Conservation (phyloP, 495 filamentous ascomycete species). For the Podospora tetraspora region DNA sequence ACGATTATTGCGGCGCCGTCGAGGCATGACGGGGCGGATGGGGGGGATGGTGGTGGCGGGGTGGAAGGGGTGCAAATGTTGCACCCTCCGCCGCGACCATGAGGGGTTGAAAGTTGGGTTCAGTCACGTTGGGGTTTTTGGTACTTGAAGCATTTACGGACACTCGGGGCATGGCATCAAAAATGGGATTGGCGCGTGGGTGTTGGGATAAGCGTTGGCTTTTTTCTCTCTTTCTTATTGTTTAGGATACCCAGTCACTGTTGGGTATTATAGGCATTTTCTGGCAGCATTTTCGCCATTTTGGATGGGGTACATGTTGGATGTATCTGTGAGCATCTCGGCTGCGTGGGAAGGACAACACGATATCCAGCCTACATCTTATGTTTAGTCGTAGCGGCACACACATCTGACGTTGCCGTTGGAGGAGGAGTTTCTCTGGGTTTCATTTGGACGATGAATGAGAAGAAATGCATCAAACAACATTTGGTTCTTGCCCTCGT, state of each 20-base stretch:
- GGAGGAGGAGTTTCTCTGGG: background rate
- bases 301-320: background rate
- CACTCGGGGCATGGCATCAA: background rate
- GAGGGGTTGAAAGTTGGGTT: too few relatives aligned
- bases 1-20: background rate
- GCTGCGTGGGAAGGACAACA: background rate
- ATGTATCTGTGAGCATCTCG: background rate
- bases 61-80: too few relatives aligned
- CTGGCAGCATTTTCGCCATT: background rate
- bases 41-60: background rate
- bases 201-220: background rate
- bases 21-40: background rate
- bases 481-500: background rate
- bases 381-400: background rate
- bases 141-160: background rate
- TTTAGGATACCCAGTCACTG: background rate
- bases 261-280: conserved; percentile 1
- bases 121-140: too few relatives aligned
- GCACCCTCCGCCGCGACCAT: background rate
- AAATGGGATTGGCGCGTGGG: background rate
- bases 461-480: background rate
- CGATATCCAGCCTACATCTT: background rate
- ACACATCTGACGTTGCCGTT: background rate
- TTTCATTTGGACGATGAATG: background rate
- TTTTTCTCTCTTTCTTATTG: background rate